Percentiles rank a stretch among this genome's conserved stretches.
Evolutionary conservation across 257 asterid genomes (phyloP).

Genomic region (Lithospermum erythrorhizon): DNA sequence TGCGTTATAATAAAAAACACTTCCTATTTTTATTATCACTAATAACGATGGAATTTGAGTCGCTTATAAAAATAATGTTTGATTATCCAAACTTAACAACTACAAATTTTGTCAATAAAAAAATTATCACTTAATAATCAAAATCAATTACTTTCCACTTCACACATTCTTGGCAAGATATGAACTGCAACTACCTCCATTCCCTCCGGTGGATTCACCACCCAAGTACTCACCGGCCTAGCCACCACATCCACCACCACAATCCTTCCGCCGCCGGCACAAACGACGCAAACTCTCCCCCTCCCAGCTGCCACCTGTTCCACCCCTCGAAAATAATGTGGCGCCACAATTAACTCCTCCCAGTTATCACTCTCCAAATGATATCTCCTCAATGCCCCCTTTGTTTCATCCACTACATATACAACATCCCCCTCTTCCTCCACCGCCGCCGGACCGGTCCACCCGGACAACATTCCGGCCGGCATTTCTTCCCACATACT

Average conservation of each 20-base stretch:
- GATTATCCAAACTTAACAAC: too few species aligned
- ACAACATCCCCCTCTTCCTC: constrained; percentile 23
- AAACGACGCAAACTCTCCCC: constrained; percentile 50
- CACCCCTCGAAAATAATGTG: constrained; percentile 35
- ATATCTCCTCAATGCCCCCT: constrained; percentile 40
- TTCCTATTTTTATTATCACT: too few species aligned
- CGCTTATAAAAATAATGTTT: too few species aligned
- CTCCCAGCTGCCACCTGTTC: constrained; percentile 41
- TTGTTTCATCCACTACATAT: constrained; percentile 51
- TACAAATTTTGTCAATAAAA: too few species aligned
- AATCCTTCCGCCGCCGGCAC: constrained; percentile 25
- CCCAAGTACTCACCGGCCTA: constrained; percentile 32
- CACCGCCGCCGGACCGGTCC: constrained; percentile 52
- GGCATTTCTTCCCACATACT: constrained; percentile 53
- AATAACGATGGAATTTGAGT: too few species aligned
- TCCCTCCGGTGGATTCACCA: constrained; percentile 37
- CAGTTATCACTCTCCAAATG: constrained; percentile 37
- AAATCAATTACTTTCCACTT: constrained; percentile 7
- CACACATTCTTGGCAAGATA: constrained; percentile 52
- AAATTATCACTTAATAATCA: too few species aligned
- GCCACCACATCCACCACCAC: constrained; percentile 36
- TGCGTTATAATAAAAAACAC: too few species aligned
- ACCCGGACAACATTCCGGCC: constrained; percentile 53
- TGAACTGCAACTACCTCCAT: constrained; percentile 56
- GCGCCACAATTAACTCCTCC: constrained; percentile 37